Conservation (phyloP, 192 early-diverging fungal species). For the Dimargaris xerosporica region DNA sequence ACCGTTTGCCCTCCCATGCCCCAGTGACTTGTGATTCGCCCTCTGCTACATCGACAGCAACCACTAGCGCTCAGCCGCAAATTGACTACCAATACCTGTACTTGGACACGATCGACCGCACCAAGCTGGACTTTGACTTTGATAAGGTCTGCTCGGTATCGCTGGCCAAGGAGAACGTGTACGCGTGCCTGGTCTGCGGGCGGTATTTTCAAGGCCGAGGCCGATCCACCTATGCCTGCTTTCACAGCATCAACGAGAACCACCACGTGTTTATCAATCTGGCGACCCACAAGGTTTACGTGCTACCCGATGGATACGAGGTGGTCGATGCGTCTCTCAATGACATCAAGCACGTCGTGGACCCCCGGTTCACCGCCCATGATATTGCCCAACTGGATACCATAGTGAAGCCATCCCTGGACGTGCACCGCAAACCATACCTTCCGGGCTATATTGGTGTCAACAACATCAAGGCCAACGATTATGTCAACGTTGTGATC, state of each 20-base stretch:
- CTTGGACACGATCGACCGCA: conserved; percentile 72
- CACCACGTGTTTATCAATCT: conserved; percentile 96
- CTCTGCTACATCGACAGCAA: too few species aligned
- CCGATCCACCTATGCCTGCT: conserved; percentile 80
- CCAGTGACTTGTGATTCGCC: too few species aligned
- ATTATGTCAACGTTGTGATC: conserved; percentile 85
- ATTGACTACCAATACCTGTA: conserved; percentile 44
- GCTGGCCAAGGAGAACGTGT: conserved; percentile 83
- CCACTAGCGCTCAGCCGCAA: too few species aligned
- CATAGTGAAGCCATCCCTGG: conserved; percentile 39
- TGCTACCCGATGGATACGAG: conserved; percentile 89
- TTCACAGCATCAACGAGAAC: conserved; percentile 86
- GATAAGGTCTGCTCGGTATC: conserved; percentile 95
- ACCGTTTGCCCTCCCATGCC: too few species aligned
- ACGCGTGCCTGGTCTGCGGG: conserved; percentile 91
- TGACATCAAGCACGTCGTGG: conserved; percentile 84
- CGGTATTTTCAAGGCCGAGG: conserved; percentile 93
- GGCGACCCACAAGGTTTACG: conserved; percentile 66
- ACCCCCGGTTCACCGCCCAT: conserved; percentile 56
- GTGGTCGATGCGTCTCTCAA: conserved; percentile 68
- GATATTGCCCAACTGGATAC: conserved; percentile 54
- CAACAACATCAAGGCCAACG: conserved; percentile 89
- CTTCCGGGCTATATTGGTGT: conserved; percentile 84
- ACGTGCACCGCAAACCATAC: conserved; percentile 74
- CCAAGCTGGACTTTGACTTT: conserved; percentile 93